Base-by-base conservation (phyloP, 495 filamentous ascomycete species). In the Aspergillus egyptiacus region DNA sequence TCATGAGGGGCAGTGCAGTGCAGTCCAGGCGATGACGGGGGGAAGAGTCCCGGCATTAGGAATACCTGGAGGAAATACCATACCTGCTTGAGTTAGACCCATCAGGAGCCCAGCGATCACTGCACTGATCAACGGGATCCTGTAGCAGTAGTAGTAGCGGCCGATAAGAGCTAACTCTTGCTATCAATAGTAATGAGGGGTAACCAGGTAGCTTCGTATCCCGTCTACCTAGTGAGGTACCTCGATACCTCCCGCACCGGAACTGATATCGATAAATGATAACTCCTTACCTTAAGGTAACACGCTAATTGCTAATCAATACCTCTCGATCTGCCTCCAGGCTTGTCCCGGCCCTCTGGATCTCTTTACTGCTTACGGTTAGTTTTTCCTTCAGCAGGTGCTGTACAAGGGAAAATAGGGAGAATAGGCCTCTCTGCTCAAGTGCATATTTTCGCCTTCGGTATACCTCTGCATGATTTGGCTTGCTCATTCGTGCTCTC, bases 331-430 rank as follows among this genome's bases (percentile, higher is more conserved):
- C n/a, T n/a, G 10, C 10, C 11, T 30, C 10, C n/a, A 10, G 2
- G 2, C 15, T 42, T 27, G 39, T 17, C 17, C 33, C 15, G 33
- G n/a, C 22, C 27, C 25, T 18, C 48, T 34, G 57, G 57, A 60
- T 54, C 44, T 11, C 50, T 56, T 60, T 60, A 38, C 57, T 53
- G 24, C 19, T 48, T 51, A 30, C 39, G 53, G 57, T 46, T 60
- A 60, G 50, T 17, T 27, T 48, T 56, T 60, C 57, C 57, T 40
- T 40, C 14, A n/a, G n/a, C n/a, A n/a, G n/a, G n/a, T n/a, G n/a
- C n/a, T n/a, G n/a, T n/a, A n/a, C n/a, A n/a, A n/a, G n/a, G n/a
- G n/a, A n/a, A n/a, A n/a, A n/a, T n/a, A n/a, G n/a, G n/a, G n/a
- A n/a, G n/a, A n/a, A n/a, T n/a, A n/a, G n/a, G n/a, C n/a, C n/a